Evolutionary conservation across 2,329 filamentous ascomycete genomes (phyloP).

Genomic region (Fusarium xylarioides): DNA sequence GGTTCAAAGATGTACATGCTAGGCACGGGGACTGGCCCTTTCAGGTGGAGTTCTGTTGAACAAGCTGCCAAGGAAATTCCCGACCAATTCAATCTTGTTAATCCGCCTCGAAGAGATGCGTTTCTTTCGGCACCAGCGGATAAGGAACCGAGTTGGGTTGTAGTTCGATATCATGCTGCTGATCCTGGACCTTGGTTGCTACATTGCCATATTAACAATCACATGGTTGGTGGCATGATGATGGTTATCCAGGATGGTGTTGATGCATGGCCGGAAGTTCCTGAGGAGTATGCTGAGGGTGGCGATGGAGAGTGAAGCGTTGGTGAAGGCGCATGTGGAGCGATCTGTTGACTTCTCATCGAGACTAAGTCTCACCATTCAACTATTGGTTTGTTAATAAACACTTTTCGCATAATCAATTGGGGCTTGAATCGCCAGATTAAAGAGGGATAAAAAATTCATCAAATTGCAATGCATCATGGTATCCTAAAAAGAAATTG

Average conservation of each 20-base stretch:
- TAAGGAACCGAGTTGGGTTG: slow-evolving; percentile 52
- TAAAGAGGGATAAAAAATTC: background rate
- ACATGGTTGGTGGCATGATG: slow-evolving; percentile 64
- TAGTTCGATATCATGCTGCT: slow-evolving; percentile 60
- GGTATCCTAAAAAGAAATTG: background rate
- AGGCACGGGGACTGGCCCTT: slow-evolving; percentile 60
- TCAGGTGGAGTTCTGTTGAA: slow-evolving; percentile 61
- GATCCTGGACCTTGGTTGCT: slow-evolving; percentile 65
- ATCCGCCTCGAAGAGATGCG: slow-evolving; percentile 62
- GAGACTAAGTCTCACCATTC: slow-evolving; percentile 14
- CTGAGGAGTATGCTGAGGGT: slow-evolving; percentile 48
- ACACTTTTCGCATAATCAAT: too few relatives aligned
- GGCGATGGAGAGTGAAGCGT: slow-evolving; percentile 11
- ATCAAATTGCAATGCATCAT: background rate
- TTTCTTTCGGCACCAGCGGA: slow-evolving; percentile 40
- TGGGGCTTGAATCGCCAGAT: too few relatives aligned
- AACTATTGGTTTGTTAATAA: background rate
- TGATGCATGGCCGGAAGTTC: slow-evolving; percentile 54
- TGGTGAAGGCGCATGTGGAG: background rate
- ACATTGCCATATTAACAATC: slow-evolving; percentile 65
- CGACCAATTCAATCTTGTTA: slow-evolving; percentile 63
- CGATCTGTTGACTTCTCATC: background rate
- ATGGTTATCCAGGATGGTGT: slow-evolving; percentile 60
- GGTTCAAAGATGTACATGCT: slow-evolving; percentile 67
- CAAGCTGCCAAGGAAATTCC: slow-evolving; percentile 60